Conservation (phyloP, 768 basidiomycete species). For the Kwoniella sp. region DNA sequence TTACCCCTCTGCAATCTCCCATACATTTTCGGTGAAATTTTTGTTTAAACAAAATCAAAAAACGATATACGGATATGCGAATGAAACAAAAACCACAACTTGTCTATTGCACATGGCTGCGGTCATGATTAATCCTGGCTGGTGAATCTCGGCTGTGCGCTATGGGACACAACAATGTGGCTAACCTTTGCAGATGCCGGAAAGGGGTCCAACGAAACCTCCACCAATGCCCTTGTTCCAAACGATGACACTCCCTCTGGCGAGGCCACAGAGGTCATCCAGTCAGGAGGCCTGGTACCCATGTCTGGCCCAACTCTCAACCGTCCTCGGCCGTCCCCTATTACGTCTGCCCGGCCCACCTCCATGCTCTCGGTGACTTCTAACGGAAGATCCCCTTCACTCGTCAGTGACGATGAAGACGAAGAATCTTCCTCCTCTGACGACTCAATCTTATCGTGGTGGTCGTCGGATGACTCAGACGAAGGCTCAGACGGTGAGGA, state of each 20-base stretch:
- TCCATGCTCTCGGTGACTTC: conserved; percentile 19
- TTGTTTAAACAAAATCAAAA: conserved; percentile 3
- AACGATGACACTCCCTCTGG: background rate
- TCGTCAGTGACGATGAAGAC: conserved; percentile 51
- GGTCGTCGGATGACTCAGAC: conserved; percentile 51
- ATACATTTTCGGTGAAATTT: conserved; percentile 13
- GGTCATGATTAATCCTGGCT: too few species aligned
- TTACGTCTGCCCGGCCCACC: conserved; percentile 1
- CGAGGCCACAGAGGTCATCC: background rate
- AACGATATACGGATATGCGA: conserved; percentile 1
- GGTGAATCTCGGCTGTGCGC: too few species aligned
- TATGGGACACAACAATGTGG: too few species aligned
- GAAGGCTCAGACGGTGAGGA: conserved; percentile 59
- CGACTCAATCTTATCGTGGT: conserved; percentile 60
- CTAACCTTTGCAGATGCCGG: background rate
- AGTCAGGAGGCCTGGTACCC: too few species aligned
- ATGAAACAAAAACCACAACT: conserved; percentile 7
- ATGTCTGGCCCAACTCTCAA: too few species aligned
- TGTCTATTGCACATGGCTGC: too few species aligned
- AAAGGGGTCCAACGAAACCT: background rate
- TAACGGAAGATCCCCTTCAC: conserved; percentile 21
- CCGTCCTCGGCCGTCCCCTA: background rate
- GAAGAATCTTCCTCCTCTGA: conserved; percentile 48
- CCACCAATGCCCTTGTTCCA: background rate
- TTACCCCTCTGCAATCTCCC: conserved; percentile 6